Evolutionary conservation across 768 basidiomycete species (phyloP).

Genomic region (Xerocomus brunneocitrinus): DNA sequence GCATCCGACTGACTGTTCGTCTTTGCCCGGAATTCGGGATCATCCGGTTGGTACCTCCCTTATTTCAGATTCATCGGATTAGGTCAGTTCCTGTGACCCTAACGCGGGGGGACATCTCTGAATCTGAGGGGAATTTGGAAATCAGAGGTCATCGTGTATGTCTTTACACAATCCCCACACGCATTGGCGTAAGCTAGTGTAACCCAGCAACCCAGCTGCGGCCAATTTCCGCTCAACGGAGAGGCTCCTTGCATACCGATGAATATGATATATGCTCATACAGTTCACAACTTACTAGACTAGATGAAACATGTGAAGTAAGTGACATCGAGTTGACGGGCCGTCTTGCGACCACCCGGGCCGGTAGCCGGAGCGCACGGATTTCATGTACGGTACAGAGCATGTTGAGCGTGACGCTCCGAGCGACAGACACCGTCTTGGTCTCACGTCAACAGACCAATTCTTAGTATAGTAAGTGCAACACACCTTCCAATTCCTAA

Average conservation of each 20-base stretch:
- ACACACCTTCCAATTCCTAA: not conserved
- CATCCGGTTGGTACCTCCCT: not conserved
- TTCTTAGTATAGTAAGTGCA: not conserved
- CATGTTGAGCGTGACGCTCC: not conserved
- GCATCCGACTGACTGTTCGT: not conserved
- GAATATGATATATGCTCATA: not conserved
- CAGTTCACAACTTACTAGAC: not conserved
- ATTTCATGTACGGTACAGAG: not conserved
- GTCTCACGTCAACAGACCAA: not conserved
- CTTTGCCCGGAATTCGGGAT: not conserved
- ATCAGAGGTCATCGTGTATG: not conserved
- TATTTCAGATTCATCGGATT: not conserved
- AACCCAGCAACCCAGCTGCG: not conserved
- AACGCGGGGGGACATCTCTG: not conserved
- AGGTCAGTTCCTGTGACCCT: not conserved
- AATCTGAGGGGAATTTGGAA: not conserved
- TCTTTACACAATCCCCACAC: not conserved
- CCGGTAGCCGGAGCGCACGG: not conserved
- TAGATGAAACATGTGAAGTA: not conserved
- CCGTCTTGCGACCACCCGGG: not conserved
- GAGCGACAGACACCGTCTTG: not conserved
- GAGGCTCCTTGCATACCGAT: not conserved
- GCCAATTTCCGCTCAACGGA: slow-evolving; percentile 1
- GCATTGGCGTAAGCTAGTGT: not conserved
- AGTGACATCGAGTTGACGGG: not conserved